phyloP scores from a whole-genome alignment of 805 yeast genomes.

The Kodamaea jinghongensis region DNA sequence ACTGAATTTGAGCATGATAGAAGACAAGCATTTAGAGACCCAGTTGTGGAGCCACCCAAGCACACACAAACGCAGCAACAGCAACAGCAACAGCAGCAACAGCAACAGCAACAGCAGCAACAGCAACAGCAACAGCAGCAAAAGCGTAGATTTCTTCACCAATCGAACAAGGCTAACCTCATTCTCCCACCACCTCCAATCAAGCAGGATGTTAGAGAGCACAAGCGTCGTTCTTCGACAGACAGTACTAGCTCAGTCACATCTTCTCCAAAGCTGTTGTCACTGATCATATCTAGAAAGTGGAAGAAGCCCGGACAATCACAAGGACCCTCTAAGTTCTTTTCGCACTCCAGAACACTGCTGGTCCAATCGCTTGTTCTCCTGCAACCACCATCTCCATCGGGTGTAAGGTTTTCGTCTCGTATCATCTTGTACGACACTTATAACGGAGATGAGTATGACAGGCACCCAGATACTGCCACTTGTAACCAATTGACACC shows the following conservation, averaged over 20 bases:
- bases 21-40: constrained; percentile 2
- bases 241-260: constrained; percentile 20
- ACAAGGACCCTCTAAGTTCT: constrained; percentile 1
- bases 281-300: constrained; percentile 28
- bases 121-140: constrained; percentile 6
- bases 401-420: constrained; percentile 66
- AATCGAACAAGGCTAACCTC: constrained; percentile 6
- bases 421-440: constrained; percentile 83
- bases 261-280: constrained; percentile 33
- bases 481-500: constrained; percentile 93
- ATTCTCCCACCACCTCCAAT: constrained; percentile 18
- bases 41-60: too few relatives aligned
- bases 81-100: not conserved
- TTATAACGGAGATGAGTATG: constrained; percentile 78
- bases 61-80: not conserved
- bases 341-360: constrained; percentile 1
- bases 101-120: not conserved
- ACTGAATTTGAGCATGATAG: constrained; percentile 1
- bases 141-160: constrained; percentile 6
- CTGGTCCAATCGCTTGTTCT: constrained; percentile 4
- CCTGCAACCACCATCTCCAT: constrained; percentile 7
- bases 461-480: constrained; percentile 88
- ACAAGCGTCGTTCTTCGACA: constrained; percentile 30
- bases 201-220: constrained; percentile 9
- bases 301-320: constrained; percentile 18